Evolutionary conservation across 495 filamentous ascomycete genomes (phyloP), one percentile per base, ranked within the genome.

Genomic region (Zalerion maritima): DNA sequence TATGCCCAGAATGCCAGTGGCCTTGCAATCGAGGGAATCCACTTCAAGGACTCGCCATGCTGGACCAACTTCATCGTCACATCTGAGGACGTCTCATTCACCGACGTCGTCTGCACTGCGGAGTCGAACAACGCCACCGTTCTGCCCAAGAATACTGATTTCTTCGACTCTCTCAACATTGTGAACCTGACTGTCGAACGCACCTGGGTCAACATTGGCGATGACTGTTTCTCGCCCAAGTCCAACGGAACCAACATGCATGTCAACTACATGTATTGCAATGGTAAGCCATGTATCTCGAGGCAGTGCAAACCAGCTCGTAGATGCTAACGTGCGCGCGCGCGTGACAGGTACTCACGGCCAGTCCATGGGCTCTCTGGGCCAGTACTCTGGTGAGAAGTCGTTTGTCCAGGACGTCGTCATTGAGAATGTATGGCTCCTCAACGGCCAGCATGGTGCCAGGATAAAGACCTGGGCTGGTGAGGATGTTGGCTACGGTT

Each of bases 151-250:
- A 71, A 72, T 45, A 69, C 64, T 3, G 68, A 73, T 29, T 67
- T 67, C n/a, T 72, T 67, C 42, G 67, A 71, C 43, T 62, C 64
- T 6, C 45, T 57, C 14, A 67, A 67, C 18, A 38, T 52, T 16
- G 51, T 69, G 26, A 54, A 57, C 1, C 39, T 72, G 2, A 52
- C 45, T 1, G 62, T 70, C 7, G 60, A 58, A 14, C 61, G 67
- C 32, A 49, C 57, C 1, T 53, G 60, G 19, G 53, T 71, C 24
- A 58, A 69, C 31, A 57, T 66, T 16, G 67, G 67, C 18, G 69
- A 71, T 31, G 69, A 73, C 46, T 72, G 69, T 46, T 69, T 73
- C 52, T 62, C 61, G 4, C 62, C 65, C 7, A 73, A 73, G 37
- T 60, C 66, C 3, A 73, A 73, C 43, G 66, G 65, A 0, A 60